phyloP scores from a whole-genome alignment of 805 yeast species.

The Yarrowia bubula region DNA sequence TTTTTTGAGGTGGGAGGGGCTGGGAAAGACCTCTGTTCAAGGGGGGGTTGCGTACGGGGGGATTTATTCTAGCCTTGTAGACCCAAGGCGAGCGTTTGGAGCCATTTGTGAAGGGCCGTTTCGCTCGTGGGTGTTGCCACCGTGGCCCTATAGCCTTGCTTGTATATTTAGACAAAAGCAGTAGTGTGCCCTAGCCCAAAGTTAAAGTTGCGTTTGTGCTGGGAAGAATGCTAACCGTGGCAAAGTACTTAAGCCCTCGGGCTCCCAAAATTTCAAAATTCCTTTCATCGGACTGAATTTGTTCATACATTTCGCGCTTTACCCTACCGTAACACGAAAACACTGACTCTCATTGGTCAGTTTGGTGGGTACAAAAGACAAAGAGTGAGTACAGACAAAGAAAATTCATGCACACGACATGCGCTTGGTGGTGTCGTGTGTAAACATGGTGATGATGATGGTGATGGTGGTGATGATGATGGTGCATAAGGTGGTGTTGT shows the following conservation, averaged over 20 bases:
- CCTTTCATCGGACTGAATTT: constrained; percentile 27
- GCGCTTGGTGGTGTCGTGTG: constrained; percentile 9
- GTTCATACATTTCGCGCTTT: constrained; percentile 27
- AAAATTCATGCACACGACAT: constrained; percentile 21
- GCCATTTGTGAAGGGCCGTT: neutral
- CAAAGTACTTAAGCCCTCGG: constrained; percentile 28
- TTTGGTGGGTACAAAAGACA: constrained; percentile 24
- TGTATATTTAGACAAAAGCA: constrained; percentile 20
- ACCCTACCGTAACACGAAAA: constrained; percentile 26
- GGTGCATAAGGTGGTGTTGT: neutral
- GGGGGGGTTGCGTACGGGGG: too few species aligned
- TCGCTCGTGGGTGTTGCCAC: constrained; percentile 20
- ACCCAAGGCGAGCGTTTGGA: neutral
- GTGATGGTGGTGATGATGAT: neutral
- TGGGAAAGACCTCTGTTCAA: too few species aligned
- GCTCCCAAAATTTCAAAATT: constrained; percentile 27
- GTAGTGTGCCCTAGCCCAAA: constrained; percentile 21
- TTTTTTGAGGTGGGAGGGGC: too few species aligned
- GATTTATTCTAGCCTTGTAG: neutral
- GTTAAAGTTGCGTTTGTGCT: constrained; percentile 23
- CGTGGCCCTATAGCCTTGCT: constrained; percentile 25
- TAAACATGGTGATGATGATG: neutral
- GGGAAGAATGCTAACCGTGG: constrained; percentile 26
- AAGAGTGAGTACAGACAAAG: constrained; percentile 27
- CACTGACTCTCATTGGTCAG: constrained; percentile 27